Percentiles rank a stretch among this genome's conserved stretches.
These are phyloP conservation scores for Avena atlantica DNA, from an alignment of 176 grass and related monocot species.

Conservation along the genomic window DNA sequence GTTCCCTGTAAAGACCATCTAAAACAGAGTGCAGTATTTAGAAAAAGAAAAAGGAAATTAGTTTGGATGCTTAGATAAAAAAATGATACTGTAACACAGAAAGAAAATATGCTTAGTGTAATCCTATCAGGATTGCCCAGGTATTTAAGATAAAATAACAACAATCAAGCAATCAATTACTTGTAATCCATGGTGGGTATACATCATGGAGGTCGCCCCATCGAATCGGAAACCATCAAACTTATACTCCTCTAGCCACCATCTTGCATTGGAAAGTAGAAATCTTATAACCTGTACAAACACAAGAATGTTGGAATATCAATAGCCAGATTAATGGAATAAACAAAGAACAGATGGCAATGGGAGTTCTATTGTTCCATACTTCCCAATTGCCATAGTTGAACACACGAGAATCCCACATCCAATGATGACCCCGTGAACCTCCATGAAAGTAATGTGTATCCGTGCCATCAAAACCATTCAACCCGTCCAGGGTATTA, in stretches of 20 bases:
- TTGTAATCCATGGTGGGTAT: slow-evolving; percentile 93
- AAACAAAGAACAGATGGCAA: slow-evolving; percentile 33
- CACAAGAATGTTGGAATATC: slow-evolving; percentile 30
- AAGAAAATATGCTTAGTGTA: slow-evolving; percentile 9
- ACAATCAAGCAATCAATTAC: slow-evolving; percentile 50
- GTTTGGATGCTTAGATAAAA: neutral
- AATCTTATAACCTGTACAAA: slow-evolving; percentile 79
- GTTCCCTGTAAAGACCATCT: slow-evolving; percentile 91
- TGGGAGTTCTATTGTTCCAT: slow-evolving; percentile 47
- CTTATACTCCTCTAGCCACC: slow-evolving; percentile 98
- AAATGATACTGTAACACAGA: slow-evolving; percentile 3
- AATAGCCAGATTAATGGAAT: slow-evolving; percentile 37
- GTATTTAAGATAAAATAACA: slow-evolving; percentile 22
- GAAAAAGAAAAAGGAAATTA: neutral
- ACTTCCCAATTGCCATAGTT: slow-evolving; percentile 98
- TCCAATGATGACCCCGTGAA: slow-evolving; percentile 86
- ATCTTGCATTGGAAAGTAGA: slow-evolving; percentile 91
- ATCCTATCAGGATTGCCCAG: slow-evolving; percentile 27
- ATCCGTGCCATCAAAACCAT: slow-evolving; percentile 94
- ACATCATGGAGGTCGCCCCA: slow-evolving; percentile 99
- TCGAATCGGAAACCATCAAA: slow-evolving; percentile 98
- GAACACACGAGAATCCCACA: slow-evolving; percentile 99
- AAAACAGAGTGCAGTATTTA: slow-evolving; percentile 11
- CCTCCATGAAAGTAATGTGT: slow-evolving; percentile 95
- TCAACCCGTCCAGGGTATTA: slow-evolving; percentile 88